Evolutionary conservation across 108 stramenopile species (phyloP), one percentile per base, ranked within the genome.

Genomic region (Cafeteria roenbergensis): DNA sequence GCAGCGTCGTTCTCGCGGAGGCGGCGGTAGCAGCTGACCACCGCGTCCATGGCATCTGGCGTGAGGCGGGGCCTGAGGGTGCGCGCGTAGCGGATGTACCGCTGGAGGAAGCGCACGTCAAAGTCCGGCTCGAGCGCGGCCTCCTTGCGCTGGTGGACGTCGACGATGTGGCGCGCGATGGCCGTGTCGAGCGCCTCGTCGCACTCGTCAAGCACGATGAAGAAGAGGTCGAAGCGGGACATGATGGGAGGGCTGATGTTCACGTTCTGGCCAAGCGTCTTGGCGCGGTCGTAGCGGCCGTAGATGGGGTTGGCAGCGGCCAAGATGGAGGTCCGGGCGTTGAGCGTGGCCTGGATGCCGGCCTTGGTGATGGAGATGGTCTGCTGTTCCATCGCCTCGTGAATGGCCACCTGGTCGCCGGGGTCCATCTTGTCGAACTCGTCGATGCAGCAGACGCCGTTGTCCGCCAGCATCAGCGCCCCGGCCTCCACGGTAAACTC

Each of bases 281-380:
- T 95, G 67, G 88, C 84, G 27, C 90, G 73, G 76, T 99, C 97
- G 77, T 99, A 99, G n/a, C 97, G 82, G 25, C 97, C 97, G 72
- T 85, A 89, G 29, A 96, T 86, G 0, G 97, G 97, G 81, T 99
- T 99, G 22, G 97, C 97, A 4, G 97, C 97, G 17, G 97, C 97
- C 37, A 99, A 82, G 54, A 99, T 94, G 9, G 92, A 91, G 21
- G 95, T 91, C 30, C 97, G 84, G 21, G 95, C 95, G 76, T 99
- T 99, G 32, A 99, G 79, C 1, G 93, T 96, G 12, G 97, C 95
- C 69, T 94, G 92, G 48, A 99, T 99, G 57, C 97, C 97, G 25
- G 97, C 94, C 75, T 96, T 96, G 64, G 97, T 95, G 70, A 99
- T 94, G 71, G 85, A 90, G 70, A 99, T 99, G 1, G 97, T 96